A percentile compares a stretch with the other conserved stretches of the same genome.
Conservation (phyloP, 2,329 filamentous ascomycete species). For the Atkinsonella texensis region DNA sequence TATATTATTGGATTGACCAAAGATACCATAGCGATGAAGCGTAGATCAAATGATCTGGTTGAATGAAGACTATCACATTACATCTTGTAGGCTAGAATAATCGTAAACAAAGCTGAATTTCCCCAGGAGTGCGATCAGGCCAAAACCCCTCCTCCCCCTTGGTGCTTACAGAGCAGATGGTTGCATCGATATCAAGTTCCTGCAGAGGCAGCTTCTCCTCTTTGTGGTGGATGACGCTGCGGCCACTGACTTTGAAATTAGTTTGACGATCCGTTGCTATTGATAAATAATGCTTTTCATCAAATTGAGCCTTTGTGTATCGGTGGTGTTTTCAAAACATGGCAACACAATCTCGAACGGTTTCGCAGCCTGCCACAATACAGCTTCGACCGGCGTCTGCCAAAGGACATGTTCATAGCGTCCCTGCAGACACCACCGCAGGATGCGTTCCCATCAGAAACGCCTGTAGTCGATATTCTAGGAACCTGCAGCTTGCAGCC, state of each 20-base stretch:
- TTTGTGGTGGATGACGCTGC: too few relatives aligned
- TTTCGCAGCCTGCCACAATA: neutral
- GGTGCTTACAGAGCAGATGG: too few relatives aligned
- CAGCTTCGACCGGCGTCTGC: neutral
- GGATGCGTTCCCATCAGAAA: neutral
- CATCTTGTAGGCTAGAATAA: neutral
- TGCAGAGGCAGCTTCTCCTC: too few relatives aligned
- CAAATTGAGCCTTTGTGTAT: too few relatives aligned
- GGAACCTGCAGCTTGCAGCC: neutral
- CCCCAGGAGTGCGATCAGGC: too few relatives aligned
- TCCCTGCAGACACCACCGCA: neutral
- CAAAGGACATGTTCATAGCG: neutral
- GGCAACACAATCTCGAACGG: neutral
- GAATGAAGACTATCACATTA: neutral
- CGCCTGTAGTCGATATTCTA: neutral
- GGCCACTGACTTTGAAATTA: too few relatives aligned
- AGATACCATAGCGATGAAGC: constrained; percentile 3
- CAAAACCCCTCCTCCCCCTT: too few relatives aligned
- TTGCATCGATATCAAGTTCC: too few relatives aligned
- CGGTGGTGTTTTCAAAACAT: neutral
- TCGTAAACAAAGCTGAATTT: neutral
- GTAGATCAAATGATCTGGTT: neutral
- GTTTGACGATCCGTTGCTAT: too few relatives aligned
- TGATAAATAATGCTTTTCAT: too few relatives aligned
- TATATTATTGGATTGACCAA: neutral